Conservation (phyloP, 192 early-diverging fungal genomes). For the Rhizophagus clarus region DNA sequence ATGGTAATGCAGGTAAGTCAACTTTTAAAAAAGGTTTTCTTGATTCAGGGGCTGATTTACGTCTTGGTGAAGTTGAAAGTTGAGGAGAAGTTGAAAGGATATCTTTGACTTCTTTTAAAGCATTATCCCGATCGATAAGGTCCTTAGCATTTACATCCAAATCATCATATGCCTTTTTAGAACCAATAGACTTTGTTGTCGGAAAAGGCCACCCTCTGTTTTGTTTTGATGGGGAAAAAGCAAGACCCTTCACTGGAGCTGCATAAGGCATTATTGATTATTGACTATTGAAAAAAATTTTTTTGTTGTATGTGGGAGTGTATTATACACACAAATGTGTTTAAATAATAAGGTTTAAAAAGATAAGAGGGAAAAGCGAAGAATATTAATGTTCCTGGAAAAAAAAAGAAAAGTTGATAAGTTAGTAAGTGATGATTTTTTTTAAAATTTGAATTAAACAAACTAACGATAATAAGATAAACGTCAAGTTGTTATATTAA, state of each 20-base stretch:
- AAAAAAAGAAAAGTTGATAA: no score
- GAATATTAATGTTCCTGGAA: no score
- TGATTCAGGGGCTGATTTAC: constrained; percentile 19
- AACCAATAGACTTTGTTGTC: background rate
- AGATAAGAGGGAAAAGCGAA: background rate
- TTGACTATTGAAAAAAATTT: no score
- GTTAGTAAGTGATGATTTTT: no score
- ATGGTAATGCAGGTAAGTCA: background rate
- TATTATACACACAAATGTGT: no score
- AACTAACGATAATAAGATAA: no score
- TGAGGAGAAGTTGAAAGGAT: constrained; percentile 15
- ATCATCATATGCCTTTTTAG: background rate
- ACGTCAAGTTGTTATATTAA: no score
- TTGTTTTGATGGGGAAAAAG: background rate
- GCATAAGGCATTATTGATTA: background rate
- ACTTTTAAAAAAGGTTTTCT: constrained; percentile 2
- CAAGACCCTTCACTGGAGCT: background rate
- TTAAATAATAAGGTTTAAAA: background rate
- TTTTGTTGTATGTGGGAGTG: no score
- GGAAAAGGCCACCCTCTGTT: background rate
- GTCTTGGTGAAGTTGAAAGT: constrained; percentile 26
- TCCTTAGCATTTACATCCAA: background rate
- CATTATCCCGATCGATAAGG: background rate
- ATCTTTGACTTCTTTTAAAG: constrained; percentile 9
- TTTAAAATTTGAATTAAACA: no score